Evolutionary conservation across 148 eudicot species (phyloP), one percentile per base, ranked within the genome.

Genomic region (Cornus suecica): DNA sequence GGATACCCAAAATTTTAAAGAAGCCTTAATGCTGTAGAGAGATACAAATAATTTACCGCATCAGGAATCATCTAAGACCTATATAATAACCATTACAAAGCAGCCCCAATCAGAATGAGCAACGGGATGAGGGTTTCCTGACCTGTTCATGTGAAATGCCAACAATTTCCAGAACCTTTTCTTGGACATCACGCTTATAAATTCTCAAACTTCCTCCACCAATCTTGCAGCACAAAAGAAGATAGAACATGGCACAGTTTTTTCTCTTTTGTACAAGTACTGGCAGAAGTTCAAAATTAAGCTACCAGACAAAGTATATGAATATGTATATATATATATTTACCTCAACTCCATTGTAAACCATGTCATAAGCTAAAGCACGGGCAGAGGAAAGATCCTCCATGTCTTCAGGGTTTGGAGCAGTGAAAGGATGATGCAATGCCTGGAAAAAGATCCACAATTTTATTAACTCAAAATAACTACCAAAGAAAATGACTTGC

Each of bases 341-440:
- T 84, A 95, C 99, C 97, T 95, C 99, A 58, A 95, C 95, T 61
- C 99, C 99, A 66, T 92, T 95, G 87, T 95, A 95, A 81, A 95
- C 99, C 96, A 95, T 95, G 88, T 95, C 99, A 89, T 95, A 95
- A 65, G 99, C 99, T 78, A 95, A 91, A 78, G 99, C 99, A 80
- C 97, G 96, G 62, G 99, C 99, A 80, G 99, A 92, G 61, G 94
- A 72, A 41, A 95, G 89, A 84, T 95, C 90, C 10, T 76, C 77
- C 88, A 91, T 88, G 81, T 95, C 99, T 79, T 95, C 97, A 65
- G 99, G 97, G 74, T 95, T 86, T 72, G 99, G 99, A 37, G 97
- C 97, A 61, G 99, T 95, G 78, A 95, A 95, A 74, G 99, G 99
- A 84, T 95, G 99, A 86, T 95, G 99, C 80, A 95, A 85, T 70